Evolutionary conservation across 371 early-diverging fungal genomes (phyloP).

Genomic region (Blakeslea trispora): DNA sequence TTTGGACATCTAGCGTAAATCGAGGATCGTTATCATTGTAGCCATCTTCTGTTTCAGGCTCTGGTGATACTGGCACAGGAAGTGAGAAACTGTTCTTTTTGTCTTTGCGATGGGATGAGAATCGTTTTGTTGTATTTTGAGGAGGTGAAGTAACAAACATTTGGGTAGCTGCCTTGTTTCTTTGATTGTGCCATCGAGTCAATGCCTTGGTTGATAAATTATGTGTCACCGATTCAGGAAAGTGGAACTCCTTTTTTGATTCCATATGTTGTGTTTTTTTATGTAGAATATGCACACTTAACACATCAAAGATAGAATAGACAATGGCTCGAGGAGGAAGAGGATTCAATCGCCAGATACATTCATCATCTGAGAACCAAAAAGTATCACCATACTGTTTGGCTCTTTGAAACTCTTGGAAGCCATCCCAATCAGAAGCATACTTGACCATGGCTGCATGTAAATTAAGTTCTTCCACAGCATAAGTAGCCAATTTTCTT

Average conservation of each 20-base stretch:
- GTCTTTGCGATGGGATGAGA: not conserved
- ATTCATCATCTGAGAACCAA: conserved; percentile 29
- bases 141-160: not conserved
- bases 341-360: conserved; percentile 42
- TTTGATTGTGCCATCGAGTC: conserved; percentile 5
- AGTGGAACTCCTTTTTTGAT: conserved; percentile 17
- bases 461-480: conserved; percentile 31
- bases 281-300: conserved; percentile 36
- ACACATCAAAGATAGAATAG: conserved; percentile 49
- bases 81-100: not conserved
- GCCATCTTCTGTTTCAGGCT: conserved; percentile 12
- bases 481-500: conserved; percentile 29
- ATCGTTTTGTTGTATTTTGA: not conserved
- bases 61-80: conserved; percentile 2
- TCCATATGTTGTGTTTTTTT: conserved; percentile 14
- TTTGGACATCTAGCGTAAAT: conserved; percentile 20
- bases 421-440: conserved; percentile 35
- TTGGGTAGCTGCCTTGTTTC: not conserved
- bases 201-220: conserved; percentile 18
- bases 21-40: conserved; percentile 31
- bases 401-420: conserved; percentile 32
- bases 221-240: conserved; percentile 27
- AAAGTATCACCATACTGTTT: conserved; percentile 35
- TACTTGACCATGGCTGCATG: conserved; percentile 29
- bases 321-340: conserved; percentile 42